Conservation (phyloP, 495 filamentous ascomycete genomes). For the Tuber aestivum region DNA sequence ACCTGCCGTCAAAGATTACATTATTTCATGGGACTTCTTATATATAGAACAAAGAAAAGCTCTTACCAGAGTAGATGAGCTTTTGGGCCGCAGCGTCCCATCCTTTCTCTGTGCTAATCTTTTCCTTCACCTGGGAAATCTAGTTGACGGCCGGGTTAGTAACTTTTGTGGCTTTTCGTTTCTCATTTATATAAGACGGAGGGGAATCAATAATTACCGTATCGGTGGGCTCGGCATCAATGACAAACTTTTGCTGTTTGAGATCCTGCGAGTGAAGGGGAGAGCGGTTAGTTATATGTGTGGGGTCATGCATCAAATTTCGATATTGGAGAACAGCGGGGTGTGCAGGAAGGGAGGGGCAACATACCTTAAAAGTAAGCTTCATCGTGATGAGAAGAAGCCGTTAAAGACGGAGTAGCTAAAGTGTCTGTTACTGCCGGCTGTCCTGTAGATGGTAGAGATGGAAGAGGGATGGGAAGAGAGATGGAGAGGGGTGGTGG, state of each 20-base stretch:
- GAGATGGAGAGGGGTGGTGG: conserved; percentile 23
- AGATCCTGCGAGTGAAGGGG: conserved; percentile 60
- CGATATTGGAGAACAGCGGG: conserved; percentile 3
- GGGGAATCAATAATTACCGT: conserved; percentile 57
- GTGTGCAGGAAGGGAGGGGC: conserved; percentile 30
- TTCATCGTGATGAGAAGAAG: conserved; percentile 53
- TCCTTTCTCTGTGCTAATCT: conserved; percentile 72
- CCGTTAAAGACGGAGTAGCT: conserved; percentile 21
- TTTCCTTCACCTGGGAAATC: conserved; percentile 84
- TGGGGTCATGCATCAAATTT: conserved; percentile 30
- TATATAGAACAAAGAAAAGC: conserved; percentile 12
- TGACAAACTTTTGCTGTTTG: conserved; percentile 94
- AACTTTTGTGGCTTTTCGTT: neutral
- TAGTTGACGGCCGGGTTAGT: conserved; percentile 44
- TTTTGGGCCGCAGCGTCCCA: conserved; percentile 85
- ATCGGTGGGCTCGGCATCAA: conserved; percentile 89
- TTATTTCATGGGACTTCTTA: neutral
- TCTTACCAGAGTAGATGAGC: conserved; percentile 90
- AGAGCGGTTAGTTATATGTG: conserved; percentile 41
- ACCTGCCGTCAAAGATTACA: conserved; percentile 50
- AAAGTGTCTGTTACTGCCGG: conserved; percentile 19
- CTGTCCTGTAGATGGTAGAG: conserved; percentile 21
- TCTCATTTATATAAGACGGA: conserved; percentile 7
- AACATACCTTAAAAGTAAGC: conserved; percentile 71
- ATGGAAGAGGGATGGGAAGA: conserved; percentile 31